Evolutionary conservation across 768 basidiomycete genomes (phyloP).

Genomic region (Cyclocybe cylindracea): DNA sequence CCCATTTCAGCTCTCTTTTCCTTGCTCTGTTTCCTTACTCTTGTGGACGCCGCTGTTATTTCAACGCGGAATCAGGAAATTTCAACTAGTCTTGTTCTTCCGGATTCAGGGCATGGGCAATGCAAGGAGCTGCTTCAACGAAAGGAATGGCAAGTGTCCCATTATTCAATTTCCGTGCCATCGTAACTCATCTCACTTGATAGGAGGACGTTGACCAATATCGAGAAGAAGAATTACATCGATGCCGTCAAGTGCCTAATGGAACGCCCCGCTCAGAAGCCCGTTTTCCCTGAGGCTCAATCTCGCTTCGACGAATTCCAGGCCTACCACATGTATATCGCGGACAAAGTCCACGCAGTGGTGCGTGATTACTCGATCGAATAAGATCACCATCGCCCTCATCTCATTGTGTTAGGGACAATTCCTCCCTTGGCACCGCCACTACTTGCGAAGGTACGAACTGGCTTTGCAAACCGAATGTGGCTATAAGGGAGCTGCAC

Average conservation of each 20-base stretch:
- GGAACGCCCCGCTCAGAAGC: slow-evolving; percentile 22
- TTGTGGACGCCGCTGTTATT: no score
- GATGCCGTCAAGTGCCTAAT: slow-evolving; percentile 24
- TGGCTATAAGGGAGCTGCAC: slow-evolving; percentile 27
- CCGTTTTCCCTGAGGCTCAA: slow-evolving; percentile 16
- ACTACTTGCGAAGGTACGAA: slow-evolving; percentile 27
- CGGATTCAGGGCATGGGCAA: no score
- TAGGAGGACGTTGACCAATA: slow-evolving; percentile 23
- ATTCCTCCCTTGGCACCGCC: slow-evolving; percentile 38
- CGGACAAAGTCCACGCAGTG: slow-evolving; percentile 29
- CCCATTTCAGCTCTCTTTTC: no score
- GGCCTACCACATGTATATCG: slow-evolving; percentile 28
- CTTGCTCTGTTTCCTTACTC: no score
- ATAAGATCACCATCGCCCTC: not conserved
- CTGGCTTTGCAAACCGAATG: slow-evolving; percentile 30
- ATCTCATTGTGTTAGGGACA: slow-evolving; percentile 23
- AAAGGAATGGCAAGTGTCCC: no score
- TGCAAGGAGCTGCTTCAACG: no score
- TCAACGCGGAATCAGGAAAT: no score
- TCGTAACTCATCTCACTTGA: no score
- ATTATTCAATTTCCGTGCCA: no score
- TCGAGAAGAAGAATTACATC: slow-evolving; percentile 26
- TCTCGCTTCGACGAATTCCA: slow-evolving; percentile 39
- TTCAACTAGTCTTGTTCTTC: no score
- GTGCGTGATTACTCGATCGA: slow-evolving; percentile 15